Evolutionary conservation across 192 early-diverging fungal genomes (phyloP).

Genomic region (Thamnidium elegans): DNA sequence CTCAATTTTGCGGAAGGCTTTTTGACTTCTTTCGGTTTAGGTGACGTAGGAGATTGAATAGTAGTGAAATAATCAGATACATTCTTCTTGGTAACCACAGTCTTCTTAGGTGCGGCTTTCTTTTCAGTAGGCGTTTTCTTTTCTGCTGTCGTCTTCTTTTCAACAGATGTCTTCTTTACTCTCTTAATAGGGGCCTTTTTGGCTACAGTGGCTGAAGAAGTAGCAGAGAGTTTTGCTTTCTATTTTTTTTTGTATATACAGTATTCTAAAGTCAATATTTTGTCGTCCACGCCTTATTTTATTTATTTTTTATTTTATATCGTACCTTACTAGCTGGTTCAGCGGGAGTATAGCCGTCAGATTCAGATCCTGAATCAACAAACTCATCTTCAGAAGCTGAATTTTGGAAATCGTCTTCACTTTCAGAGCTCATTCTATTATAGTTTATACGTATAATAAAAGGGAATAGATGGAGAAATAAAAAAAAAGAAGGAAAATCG

Average conservation of each 20-base stretch:
- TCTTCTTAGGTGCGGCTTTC: conserved; percentile 1
- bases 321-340: conserved; percentile 15
- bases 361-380: conserved; percentile 13
- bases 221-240: neutral
- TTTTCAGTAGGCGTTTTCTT: neutral
- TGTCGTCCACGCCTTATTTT: neutral
- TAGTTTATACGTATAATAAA: too few species aligned
- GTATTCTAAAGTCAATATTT: neutral
- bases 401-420: neutral
- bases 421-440: too few species aligned
- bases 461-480: too few species aligned
- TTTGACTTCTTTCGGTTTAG: neutral
- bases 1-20: neutral
- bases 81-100: neutral
- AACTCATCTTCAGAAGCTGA: neutral
- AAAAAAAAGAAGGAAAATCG: too few species aligned
- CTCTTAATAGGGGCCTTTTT: neutral
- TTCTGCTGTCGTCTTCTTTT: neutral
- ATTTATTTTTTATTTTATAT: neutral
- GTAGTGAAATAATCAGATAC: neutral
- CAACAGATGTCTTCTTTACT: neutral
- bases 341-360: conserved; percentile 15
- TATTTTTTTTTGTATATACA: neutral
- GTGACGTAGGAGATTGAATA: neutral
- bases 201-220: neutral